Evolutionary conservation across 345 rosid species (phyloP).

Genomic region (Aquilaria sinensis): DNA sequence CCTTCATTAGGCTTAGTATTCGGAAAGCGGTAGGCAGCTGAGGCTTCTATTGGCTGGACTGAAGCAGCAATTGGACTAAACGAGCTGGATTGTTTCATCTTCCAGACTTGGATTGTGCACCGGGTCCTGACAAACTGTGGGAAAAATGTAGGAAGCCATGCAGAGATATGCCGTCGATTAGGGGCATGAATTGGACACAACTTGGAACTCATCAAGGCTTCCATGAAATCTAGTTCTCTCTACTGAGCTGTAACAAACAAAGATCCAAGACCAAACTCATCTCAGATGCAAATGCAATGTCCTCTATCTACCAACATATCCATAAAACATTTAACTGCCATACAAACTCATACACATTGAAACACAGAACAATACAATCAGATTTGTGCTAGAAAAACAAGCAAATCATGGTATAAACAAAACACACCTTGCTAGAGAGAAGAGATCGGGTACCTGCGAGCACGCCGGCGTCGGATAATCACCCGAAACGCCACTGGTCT

Average conservation of each 20-base stretch:
- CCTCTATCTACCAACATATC: no score
- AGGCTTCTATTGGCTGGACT: conserved; percentile 38
- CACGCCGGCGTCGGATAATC: no score
- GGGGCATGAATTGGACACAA: conserved; percentile 24
- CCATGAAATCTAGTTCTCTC: conserved; percentile 41
- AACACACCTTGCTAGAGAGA: no score
- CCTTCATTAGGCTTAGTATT: conserved; percentile 59
- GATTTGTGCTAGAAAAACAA: no score
- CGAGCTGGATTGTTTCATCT: conserved; percentile 31
- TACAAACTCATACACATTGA: no score
- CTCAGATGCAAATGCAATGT: no score
- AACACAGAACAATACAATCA: no score
- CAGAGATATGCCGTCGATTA: conserved; percentile 20
- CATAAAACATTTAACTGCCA: no score
- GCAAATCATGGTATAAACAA: no score
- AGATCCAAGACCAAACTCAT: no score
- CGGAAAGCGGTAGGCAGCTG: conserved; percentile 27
- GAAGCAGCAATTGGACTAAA: conserved; percentile 45
- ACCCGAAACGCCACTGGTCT: no score
- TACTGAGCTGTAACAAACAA: conserved; percentile 6
- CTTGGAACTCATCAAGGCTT: conserved; percentile 37
- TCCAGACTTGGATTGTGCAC: conserved; percentile 19
- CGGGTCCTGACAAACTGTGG: conserved; percentile 23
- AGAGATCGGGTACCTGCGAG: no score
- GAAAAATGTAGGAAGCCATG: conserved; percentile 21